phyloP scores from a whole-genome alignment of 1,139 yeast species.

The Debaryomycetaceae sp. region DNA sequence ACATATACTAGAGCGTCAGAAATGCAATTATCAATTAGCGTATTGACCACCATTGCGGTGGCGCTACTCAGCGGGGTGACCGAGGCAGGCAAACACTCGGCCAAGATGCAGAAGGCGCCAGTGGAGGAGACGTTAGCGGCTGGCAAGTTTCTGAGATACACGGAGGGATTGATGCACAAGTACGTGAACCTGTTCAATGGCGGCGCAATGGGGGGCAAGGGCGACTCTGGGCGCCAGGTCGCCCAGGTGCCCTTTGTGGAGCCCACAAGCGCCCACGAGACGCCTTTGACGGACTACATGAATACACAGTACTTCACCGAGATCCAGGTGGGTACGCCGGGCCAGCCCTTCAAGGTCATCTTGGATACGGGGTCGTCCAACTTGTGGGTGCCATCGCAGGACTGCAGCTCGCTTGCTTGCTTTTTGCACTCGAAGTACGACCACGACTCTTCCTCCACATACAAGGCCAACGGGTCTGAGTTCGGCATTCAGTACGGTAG shows the following conservation, averaged over 20 bases:
- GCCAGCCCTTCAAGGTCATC: slow-evolving; percentile 84
- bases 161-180: slow-evolving; percentile 68
- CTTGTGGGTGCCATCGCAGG: slow-evolving; percentile 90
- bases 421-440: slow-evolving; percentile 88
- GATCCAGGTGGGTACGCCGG: slow-evolving; percentile 86
- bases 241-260: slow-evolving; percentile 47
- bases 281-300: slow-evolving; percentile 86
- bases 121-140: slow-evolving; percentile 60
- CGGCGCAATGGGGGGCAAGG: slow-evolving; percentile 26
- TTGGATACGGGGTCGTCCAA: slow-evolving; percentile 96
- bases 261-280: slow-evolving; percentile 46
- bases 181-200: slow-evolving; percentile 57
- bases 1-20: background rate
- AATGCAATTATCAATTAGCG: slow-evolving; percentile 34
- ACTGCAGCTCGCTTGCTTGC: slow-evolving; percentile 92
- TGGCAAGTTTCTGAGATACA: slow-evolving; percentile 57
- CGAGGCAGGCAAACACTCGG: slow-evolving; percentile 61
- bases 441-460: slow-evolving; percentile 73
- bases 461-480: slow-evolving; percentile 79
- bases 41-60: slow-evolving; percentile 49
- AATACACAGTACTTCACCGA: slow-evolving; percentile 96
- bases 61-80: slow-evolving; percentile 43
- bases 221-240: slow-evolving; percentile 25
- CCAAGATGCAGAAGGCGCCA: slow-evolving; percentile 63
- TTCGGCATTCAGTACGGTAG: slow-evolving; percentile 88